Evolutionary conservation across 1,284 basidiomycete species (phyloP).

Genomic region (Rhodotorula sp.): DNA sequence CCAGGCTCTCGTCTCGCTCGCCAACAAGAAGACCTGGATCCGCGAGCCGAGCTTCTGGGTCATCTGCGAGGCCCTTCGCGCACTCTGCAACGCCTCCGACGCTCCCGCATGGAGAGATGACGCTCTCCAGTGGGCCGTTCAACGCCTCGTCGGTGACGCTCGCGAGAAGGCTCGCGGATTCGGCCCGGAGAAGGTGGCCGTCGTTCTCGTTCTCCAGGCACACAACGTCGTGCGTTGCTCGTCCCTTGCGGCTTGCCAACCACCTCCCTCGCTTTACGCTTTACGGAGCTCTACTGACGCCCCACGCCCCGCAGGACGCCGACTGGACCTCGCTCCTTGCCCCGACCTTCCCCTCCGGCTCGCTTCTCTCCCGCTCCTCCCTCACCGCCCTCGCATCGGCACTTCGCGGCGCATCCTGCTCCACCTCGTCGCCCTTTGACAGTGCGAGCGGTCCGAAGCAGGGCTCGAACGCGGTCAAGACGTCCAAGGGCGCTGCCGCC

Average conservation of each 20-base stretch:
- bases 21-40: slow-evolving; percentile 85
- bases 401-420: slow-evolving; percentile 61
- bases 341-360: slow-evolving; percentile 69
- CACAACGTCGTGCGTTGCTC: slow-evolving; percentile 58
- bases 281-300: neutral
- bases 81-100: slow-evolving; percentile 56
- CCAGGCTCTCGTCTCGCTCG: slow-evolving; percentile 61
- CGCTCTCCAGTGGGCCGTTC: slow-evolving; percentile 61
- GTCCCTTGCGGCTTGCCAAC: no score
- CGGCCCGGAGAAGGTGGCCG: slow-evolving; percentile 84
- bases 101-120: slow-evolving; percentile 64
- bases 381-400: slow-evolving; percentile 67
- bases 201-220: slow-evolving; percentile 70
- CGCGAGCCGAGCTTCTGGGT: slow-evolving; percentile 90
- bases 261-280: neutral
- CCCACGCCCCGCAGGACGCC: slow-evolving; percentile 50
- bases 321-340: slow-evolving; percentile 70
- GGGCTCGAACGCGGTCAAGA: slow-evolving; percentile 41
- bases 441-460: slow-evolving; percentile 39
- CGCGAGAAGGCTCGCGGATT: slow-evolving; percentile 55
- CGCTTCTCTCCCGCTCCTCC: slow-evolving; percentile 57
- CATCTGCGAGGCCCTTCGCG: slow-evolving; percentile 65
- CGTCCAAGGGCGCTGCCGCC: slow-evolving; percentile 45
- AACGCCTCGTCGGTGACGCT: slow-evolving; percentile 57
- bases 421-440: slow-evolving; percentile 15